Evolutionary conservation across 192 early-diverging fungal species (phyloP).

Genomic region (Mortierella claussenii): DNA sequence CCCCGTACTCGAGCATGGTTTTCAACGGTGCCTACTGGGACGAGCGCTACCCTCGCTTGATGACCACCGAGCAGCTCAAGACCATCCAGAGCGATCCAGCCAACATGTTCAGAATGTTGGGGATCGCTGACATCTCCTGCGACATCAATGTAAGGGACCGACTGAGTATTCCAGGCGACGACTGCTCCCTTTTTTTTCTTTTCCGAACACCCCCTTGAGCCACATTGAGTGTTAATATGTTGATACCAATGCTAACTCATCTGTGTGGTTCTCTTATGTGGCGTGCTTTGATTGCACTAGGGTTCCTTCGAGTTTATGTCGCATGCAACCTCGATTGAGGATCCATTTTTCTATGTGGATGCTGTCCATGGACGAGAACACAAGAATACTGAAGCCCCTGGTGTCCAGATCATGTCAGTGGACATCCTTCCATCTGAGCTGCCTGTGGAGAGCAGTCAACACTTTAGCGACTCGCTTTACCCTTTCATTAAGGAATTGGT

Average conservation of each 20-base stretch:
- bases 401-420: conserved; percentile 97
- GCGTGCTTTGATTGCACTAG: too few species aligned
- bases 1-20: conserved; percentile 89
- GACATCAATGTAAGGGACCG: conserved; percentile 87
- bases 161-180: too few species aligned
- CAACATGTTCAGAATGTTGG: conserved; percentile 78
- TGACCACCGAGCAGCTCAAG: conserved; percentile 87
- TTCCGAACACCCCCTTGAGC: background rate
- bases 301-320: conserved; percentile 96
- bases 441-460: conserved; percentile 92
- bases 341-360: conserved; percentile 94
- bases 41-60: conserved; percentile 81
- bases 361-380: conserved; percentile 76
- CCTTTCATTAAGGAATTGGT: conserved; percentile 87
- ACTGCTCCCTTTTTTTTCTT: background rate
- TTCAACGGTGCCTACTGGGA: conserved; percentile 98
- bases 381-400: conserved; percentile 69
- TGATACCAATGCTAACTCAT: too few species aligned
- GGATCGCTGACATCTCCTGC: conserved; percentile 92
- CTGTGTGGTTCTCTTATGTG: too few species aligned
- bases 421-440: conserved; percentile 98
- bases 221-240: background rate
- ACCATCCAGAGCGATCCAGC: conserved; percentile 72
- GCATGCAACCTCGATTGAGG: conserved; percentile 88
- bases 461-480: conserved; percentile 88